Evolutionary conservation across 257 asterid genomes (phyloP), one percentile per base, ranked within the genome.

Genomic region (Anisodus tanguticus): DNA sequence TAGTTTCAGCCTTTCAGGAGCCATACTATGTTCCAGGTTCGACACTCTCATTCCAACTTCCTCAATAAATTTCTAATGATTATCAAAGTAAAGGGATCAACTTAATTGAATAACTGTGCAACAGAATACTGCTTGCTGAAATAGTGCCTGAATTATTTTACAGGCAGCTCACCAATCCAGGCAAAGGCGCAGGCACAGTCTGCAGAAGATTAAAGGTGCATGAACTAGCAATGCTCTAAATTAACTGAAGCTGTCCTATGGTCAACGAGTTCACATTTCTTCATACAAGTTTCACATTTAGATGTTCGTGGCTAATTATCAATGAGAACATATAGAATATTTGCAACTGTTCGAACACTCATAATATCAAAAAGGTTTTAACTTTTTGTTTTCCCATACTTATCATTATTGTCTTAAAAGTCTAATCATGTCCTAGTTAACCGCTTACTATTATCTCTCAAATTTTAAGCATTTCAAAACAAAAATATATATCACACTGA

Each of bases 391-490:
- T 69, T 69, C 8, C 26, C 77, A 6, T 15, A 68, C 7, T 39
- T 4, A 4, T 39, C 78, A 69, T 3, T 41, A 55, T 15, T 13
- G 19, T 55, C 62, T 55, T 55, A 15, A 4, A 55, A 15, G 62
- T 13, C 19, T 55, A 41, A 41, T 69, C 43, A 72, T 72, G 41
- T 72, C 80, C 41, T 47, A 19, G 41, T 22, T 5, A 72, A 72
- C 41, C 8, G 60, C 41, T 72, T 19, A 72, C 41, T 72, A 57
- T 47, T 43, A 71, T 71, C 39, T 47, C 80, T 72, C 80, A 47
- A 35, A 72, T 12, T 47, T 47, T 10, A 72, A 43, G 53, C 59
- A 72, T 74, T 22, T 49, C 22, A 49, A 71, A 47, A 74, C 19
- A 35, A 49, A 49, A 37, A 72, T 19, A 74, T 2, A n/a, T 72